These are phyloP conservation scores for Boechera divaricarpa DNA, from an alignment of 345 rosid genomes.

Conservation along the genomic window DNA sequence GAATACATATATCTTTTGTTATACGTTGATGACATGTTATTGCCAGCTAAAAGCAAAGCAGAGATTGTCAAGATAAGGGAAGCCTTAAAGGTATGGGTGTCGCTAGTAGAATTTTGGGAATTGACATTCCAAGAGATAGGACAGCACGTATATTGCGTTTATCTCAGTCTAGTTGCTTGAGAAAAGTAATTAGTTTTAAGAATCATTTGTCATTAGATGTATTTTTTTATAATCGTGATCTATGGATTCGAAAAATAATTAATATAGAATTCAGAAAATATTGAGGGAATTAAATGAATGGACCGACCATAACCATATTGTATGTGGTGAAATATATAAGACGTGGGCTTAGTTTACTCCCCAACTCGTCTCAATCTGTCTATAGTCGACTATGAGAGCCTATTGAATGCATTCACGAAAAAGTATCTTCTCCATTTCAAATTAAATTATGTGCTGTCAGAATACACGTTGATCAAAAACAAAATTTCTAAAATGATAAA, in stretches of 20 bases:
- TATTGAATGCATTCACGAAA: slow-evolving; percentile 26
- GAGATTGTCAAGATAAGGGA: too few species aligned
- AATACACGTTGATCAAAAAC: not conserved
- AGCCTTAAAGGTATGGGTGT: too few species aligned
- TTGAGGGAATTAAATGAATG: slow-evolving; percentile 24
- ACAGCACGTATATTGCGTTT: too few species aligned
- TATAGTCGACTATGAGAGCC: slow-evolving; percentile 20
- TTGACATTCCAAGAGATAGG: too few species aligned
- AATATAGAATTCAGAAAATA: not conserved
- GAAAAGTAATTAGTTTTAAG: not conserved
- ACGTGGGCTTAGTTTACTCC: slow-evolving; percentile 35
- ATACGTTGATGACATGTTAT: too few species aligned
- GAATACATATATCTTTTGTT: too few species aligned
- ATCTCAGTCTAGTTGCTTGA: too few species aligned
- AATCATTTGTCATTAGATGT: not conserved
- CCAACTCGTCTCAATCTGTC: slow-evolving; percentile 25
- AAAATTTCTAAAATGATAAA: not conserved
- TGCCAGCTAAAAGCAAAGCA: too few species aligned
- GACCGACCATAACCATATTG: slow-evolving; percentile 35
- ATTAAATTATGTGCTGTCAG: not conserved
- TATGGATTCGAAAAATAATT: not conserved
- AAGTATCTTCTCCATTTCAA: not conserved
- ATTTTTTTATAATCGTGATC: not conserved
- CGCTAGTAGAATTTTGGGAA: too few species aligned
- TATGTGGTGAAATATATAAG: slow-evolving; percentile 16